A percentile compares a stretch with the other conserved stretches of the same genome.
Evolutionary conservation across 2,329 filamentous ascomycete species (phyloP).

Genomic region (Epichloe bromicola): DNA sequence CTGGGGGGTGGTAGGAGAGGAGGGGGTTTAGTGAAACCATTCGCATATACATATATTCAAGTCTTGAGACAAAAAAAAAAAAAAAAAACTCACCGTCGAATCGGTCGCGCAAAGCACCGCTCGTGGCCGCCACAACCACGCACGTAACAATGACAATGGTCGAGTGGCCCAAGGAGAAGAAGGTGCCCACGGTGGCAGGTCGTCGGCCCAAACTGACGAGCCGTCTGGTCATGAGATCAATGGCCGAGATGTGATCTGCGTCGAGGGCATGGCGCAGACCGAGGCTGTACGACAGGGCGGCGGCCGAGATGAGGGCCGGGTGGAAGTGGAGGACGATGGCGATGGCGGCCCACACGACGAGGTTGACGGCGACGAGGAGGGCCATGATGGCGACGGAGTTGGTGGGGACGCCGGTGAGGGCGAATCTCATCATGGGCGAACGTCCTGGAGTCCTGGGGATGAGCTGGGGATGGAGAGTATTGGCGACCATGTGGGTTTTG

Average conservation of each 20-base stretch:
- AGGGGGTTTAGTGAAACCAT: not conserved
- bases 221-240: constrained; percentile 87
- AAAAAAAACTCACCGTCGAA: constrained; percentile 43
- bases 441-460: not conserved
- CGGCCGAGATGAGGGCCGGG: constrained; percentile 58
- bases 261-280: constrained; percentile 92
- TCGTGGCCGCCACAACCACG: constrained; percentile 81
- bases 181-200: constrained; percentile 86
- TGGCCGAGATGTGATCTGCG: constrained; percentile 79
- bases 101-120: constrained; percentile 64
- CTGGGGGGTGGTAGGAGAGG: not conserved
- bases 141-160: constrained; percentile 88
- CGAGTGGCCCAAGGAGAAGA: constrained; percentile 86
- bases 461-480: not conserved
- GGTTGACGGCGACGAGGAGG: constrained; percentile 37
- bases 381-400: constrained; percentile 35
- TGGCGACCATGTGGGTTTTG: too few species aligned
- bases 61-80: not conserved
- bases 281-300: constrained; percentile 75
- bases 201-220: constrained; percentile 74
- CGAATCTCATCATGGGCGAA: not conserved
- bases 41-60: not conserved
- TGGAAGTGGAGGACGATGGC: constrained; percentile 40
- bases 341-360: constrained; percentile 39
- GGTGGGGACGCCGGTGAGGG: not conserved